Evolutionary conservation across 106 monocot species (phyloP), one percentile per base, ranked within the genome.

Genomic region (Dioscorea alata): DNA sequence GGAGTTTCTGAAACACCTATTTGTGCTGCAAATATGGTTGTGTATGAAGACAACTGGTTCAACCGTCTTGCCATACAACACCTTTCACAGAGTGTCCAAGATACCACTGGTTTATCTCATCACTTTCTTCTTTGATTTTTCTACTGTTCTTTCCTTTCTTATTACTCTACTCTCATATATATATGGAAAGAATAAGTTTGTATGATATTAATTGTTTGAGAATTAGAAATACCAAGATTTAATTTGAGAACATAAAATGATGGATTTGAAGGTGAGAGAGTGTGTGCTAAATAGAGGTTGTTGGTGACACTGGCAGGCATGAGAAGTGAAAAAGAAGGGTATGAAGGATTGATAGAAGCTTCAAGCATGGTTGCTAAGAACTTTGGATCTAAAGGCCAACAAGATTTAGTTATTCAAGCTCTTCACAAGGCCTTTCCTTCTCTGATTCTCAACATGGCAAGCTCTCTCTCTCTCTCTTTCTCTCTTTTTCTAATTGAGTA

Each of bases 21-120:
- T 14, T 53, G 50, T 56, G 10, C 17, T 56, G 22, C 21, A 60
- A 76, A 75, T 28, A 28, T 28, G 28, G 28, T 28, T 12, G 77
- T 25, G 66, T 87, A 94, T 59, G 8, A 58, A 1, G 94, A 94
- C 54, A 87, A 50, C 79, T 94, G 94, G 90, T 85, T 94, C 64
- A 87, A 87, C 31, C 68, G 73, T 23, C 73, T 90, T 13, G 94
- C 90, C 62, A 90, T 94, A 23, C 72, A 12, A 23, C 71, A 81
- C 67, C 73, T 94, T n/a, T 80, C 94, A 4, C 62, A 33, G 19
- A 82, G 71, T 48, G 28, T 94, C 23, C 84, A 90, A 68, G 50
- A 63, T 10, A 61, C 80, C 9, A 61, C 79, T 8, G 88, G 83
- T 87, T 53, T 17, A 22, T 31, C 3, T 28, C 14, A 23, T 23